Evolutionary conservation across 2,329 filamentous ascomycete genomes (phyloP), one percentile per base, ranked within the genome.

Genomic region (Sordariomycetes sp.): DNA sequence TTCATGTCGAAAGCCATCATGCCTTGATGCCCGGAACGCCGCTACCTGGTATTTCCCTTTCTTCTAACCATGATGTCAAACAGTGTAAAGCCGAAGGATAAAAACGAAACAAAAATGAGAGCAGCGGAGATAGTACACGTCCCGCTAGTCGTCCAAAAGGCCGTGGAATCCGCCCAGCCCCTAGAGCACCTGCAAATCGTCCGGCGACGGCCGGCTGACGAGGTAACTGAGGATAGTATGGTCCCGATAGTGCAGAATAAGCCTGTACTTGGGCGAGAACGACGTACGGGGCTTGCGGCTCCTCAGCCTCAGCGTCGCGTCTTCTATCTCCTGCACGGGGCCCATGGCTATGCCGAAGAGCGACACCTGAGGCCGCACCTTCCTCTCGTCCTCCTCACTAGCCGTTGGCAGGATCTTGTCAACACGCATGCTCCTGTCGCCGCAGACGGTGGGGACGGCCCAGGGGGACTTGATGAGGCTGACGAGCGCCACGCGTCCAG

Each of bases 181-280:
- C 35, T 16, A 57, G n/a, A 57, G 22, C 32, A 53, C 55, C 20
- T 32, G 55, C 28, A 57, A 20, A 32, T 34, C 50, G 11, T 53
- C 20, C n/a, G 34, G 55, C 32, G 46, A 37, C 18, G 40, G 46
- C 28, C 79, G 72, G 52, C 71, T 75, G 58, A 90, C 69, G 68
- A 89, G 85, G 71, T 90, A 92, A 60, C 80, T 85, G 62, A 90
- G 66, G 32, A 92, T 79, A 1, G 81, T 80, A 64, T 89, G 83
- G 69, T 90, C 83, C 59, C 79, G 78, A 67, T 87, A 92, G 67
- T 89, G 84, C 69, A 92, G 71, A 67, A 93, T 79, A 59, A 93
- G 63, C 60, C 87, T 74, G 77, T 86, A 91, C 59, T 81, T 76
- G 62, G 75, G 74, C 60, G 74, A 69, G 35, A 66, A 61, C 8